A percentile compares a stretch with the other conserved stretches of the same genome.
Evolutionary conservation across 176 grass and related monocot genomes (phyloP).

Genomic region (sorghum (Sorghum bicolor)): DNA sequence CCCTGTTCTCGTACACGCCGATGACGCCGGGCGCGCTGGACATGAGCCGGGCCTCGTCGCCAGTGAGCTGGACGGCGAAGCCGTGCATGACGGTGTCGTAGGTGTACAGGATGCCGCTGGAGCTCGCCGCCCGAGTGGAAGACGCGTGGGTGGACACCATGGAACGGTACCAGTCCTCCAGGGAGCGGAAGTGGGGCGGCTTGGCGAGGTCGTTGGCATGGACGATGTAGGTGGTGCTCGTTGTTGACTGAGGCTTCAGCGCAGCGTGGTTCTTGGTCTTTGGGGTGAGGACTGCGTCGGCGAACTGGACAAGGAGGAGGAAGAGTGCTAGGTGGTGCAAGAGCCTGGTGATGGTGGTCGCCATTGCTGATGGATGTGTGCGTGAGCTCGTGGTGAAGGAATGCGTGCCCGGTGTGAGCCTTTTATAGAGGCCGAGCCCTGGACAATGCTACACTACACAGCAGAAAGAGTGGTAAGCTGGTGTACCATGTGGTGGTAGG

Average conservation of each 20-base stretch:
- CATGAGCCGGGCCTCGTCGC: slow-evolving; percentile 26
- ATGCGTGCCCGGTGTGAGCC: background rate
- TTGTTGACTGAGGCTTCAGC: background rate
- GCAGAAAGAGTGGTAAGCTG: background rate
- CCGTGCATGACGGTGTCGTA: slow-evolving; percentile 52
- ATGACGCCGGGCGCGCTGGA: slow-evolving; percentile 20
- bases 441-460: background rate
- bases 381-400: background rate
- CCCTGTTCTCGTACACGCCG: slow-evolving; percentile 11
- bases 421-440: background rate
- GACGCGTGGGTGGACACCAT: slow-evolving; percentile 23
- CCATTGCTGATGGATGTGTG: slow-evolving; percentile 6
- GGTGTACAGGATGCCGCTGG: slow-evolving; percentile 32
- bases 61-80: slow-evolving; percentile 31
- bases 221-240: slow-evolving; percentile 38
- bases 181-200: slow-evolving; percentile 24
- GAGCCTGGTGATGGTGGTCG: background rate
- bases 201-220: slow-evolving; percentile 34
- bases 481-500: background rate
- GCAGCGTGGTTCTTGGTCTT: background rate
- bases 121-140: background rate
- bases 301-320: background rate
- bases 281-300: background rate
- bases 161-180: slow-evolving; percentile 38
- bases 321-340: background rate